Conservation (phyloP, 2,329 filamentous ascomycete genomes). For the Pseudovirgaria hyperparasitica region DNA sequence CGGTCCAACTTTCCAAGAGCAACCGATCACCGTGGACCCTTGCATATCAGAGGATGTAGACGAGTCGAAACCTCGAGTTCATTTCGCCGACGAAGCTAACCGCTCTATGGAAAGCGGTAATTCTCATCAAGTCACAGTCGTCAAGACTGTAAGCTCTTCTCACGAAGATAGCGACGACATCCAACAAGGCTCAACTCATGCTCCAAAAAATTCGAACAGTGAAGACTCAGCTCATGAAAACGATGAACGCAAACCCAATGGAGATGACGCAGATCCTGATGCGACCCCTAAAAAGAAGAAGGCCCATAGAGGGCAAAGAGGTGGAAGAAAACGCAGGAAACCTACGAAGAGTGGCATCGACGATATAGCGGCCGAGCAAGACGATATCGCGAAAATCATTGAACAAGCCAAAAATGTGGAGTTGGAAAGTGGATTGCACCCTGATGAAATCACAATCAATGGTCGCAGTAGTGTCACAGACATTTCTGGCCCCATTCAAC, state of each 20-base stretch:
- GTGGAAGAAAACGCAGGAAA: constrained; percentile 31
- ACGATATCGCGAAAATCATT: constrained; percentile 24
- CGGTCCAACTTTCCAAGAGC: too few relatives aligned
- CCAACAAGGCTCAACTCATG: neutral
- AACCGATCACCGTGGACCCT: too few relatives aligned
- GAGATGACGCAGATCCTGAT: constrained; percentile 10
- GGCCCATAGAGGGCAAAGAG: constrained; percentile 35
- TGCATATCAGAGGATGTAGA: too few relatives aligned
- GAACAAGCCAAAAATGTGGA: constrained; percentile 27
- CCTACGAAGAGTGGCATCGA: constrained; percentile 16
- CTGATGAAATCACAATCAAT: constrained; percentile 26
- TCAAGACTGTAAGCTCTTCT: too few relatives aligned
- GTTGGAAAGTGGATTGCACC: constrained; percentile 19
- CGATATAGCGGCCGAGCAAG: too few relatives aligned
- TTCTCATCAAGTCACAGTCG: too few relatives aligned
- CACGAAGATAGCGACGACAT: neutral
- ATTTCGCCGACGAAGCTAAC: too few relatives aligned
- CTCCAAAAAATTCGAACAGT: constrained; percentile 3
- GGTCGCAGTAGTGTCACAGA: constrained; percentile 34
- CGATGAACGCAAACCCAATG: constrained; percentile 11
- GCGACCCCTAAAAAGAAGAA: constrained; percentile 34
- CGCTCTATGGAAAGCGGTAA: too few relatives aligned
- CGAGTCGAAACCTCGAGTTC: too few relatives aligned
- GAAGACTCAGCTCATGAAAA: constrained; percentile 6
- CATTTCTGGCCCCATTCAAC: constrained; percentile 38